Conservation (phyloP, 768 basidiomycete species). For the Tricholomella constricta region DNA sequence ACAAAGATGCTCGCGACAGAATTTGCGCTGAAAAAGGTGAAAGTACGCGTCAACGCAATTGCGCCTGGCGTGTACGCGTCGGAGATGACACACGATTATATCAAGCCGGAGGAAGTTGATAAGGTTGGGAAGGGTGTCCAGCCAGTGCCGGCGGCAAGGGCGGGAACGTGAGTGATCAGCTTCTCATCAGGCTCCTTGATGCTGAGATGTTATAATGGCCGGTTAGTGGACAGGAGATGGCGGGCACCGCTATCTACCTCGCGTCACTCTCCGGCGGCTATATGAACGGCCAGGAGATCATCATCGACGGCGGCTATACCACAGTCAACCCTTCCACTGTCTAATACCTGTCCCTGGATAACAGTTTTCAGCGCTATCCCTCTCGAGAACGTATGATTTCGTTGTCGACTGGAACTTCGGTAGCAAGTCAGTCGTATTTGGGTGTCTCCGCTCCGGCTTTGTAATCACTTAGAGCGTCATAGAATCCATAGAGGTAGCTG, state of each 20-base stretch:
- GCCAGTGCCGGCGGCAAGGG: conserved; percentile 45
- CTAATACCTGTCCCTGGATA: conserved; percentile 29
- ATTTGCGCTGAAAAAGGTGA: conserved; percentile 65
- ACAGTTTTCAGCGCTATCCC: too few relatives aligned
- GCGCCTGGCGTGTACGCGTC: conserved; percentile 78
- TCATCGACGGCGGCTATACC: conserved; percentile 74
- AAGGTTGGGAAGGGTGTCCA: conserved; percentile 58
- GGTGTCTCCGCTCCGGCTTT: too few relatives aligned
- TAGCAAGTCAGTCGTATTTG: too few relatives aligned
- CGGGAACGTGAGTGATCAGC: conserved; percentile 42
- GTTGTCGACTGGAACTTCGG: too few relatives aligned
- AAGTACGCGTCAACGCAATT: conserved; percentile 72
- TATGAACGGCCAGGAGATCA: conserved; percentile 76
- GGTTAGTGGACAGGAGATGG: conserved; percentile 68
- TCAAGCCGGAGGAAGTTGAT: conserved; percentile 41
- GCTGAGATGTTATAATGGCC: background rate
- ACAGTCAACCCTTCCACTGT: conserved; percentile 67
- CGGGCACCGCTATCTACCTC: conserved; percentile 76
- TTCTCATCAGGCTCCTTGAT: background rate
- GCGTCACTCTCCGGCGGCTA: conserved; percentile 74
- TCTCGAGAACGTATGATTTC: too few relatives aligned
- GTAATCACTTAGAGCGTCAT: background rate
- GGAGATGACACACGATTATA: conserved; percentile 66
- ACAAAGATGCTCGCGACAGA: conserved; percentile 79
- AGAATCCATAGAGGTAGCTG: background rate